Evolutionary conservation across 1,284 basidiomycete species (phyloP).

Genomic region (Stygiomarasmius scandens): DNA sequence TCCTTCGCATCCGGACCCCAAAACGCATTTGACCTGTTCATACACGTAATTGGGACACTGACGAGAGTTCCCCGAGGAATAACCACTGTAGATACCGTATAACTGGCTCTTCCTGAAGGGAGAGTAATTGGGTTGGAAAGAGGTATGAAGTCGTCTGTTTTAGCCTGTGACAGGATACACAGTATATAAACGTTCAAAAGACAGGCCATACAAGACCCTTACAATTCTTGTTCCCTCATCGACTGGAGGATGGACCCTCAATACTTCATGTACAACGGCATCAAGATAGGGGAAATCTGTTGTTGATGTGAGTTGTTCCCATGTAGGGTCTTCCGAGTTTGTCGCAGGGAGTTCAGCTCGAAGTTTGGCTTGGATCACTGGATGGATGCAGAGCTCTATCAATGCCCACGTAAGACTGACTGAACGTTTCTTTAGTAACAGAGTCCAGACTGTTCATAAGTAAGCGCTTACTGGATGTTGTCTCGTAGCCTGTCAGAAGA

Average conservation of each 20-base stretch:
- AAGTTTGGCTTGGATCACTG: slow-evolving; percentile 26
- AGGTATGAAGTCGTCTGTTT: slow-evolving; percentile 46
- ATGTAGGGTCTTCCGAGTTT: slow-evolving; percentile 19
- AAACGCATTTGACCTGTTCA: slow-evolving; percentile 38
- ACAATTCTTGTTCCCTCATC: slow-evolving; percentile 42
- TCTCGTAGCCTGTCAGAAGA: slow-evolving; percentile 36
- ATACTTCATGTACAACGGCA: slow-evolving; percentile 53
- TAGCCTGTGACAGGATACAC: slow-evolving; percentile 28
- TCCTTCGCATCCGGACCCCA: slow-evolving; percentile 42
- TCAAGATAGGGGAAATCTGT: slow-evolving; percentile 9
- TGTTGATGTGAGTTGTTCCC: not conserved
- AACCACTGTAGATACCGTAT: slow-evolving; percentile 18
- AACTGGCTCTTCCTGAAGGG: not conserved
- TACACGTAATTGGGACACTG: slow-evolving; percentile 32
- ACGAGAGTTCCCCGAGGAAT: slow-evolving; percentile 40
- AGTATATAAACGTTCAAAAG: slow-evolving; percentile 1
- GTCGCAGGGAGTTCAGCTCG: slow-evolving; percentile 27
- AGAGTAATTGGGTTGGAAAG: slow-evolving; percentile 35
- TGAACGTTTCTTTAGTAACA: slow-evolving; percentile 9
- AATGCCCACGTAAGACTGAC: slow-evolving; percentile 31
- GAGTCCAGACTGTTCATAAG: not conserved
- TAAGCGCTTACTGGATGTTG: slow-evolving; percentile 38
- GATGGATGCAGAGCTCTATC: slow-evolving; percentile 28
- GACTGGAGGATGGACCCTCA: slow-evolving; percentile 45
- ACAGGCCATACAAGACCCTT: slow-evolving; percentile 22